A percentile compares a stretch with the other conserved stretches of the same genome.
phyloP scores from a whole-genome alignment of 495 filamentous ascomycete genomes.

The Penicillium coprophilum region DNA sequence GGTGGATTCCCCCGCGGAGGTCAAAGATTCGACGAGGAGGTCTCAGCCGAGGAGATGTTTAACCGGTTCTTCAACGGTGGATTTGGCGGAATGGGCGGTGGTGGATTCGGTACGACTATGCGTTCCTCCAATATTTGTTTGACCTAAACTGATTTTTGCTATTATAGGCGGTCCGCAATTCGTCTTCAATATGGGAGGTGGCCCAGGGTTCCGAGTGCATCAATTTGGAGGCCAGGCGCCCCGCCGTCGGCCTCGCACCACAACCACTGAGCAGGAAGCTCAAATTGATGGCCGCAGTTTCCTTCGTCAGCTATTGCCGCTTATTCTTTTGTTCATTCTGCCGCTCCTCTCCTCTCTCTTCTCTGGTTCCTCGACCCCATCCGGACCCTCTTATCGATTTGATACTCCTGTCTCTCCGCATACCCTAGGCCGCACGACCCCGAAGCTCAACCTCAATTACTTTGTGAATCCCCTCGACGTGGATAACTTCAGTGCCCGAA shows the following conservation, averaged over 20 bases:
- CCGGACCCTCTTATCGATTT: conserved; percentile 69
- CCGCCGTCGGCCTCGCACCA: conserved; percentile 66
- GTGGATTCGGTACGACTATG: conserved; percentile 58
- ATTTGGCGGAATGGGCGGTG: conserved; percentile 51
- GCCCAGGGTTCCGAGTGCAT: conserved; percentile 79
- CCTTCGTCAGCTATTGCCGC: conserved; percentile 69
- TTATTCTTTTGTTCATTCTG: conserved; percentile 84
- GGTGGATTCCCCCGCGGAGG: conserved; percentile 53
- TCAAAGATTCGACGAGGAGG: conserved; percentile 77
- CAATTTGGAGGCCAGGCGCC: conserved; percentile 75
- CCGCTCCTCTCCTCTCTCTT: conserved; percentile 83
- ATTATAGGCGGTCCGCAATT: conserved; percentile 69
- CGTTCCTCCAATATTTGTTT: background rate
- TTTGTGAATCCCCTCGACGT: conserved; percentile 80
- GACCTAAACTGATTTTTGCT: background rate
- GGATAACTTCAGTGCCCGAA: conserved; percentile 59
- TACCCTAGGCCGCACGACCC: conserved; percentile 70
- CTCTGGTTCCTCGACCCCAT: conserved; percentile 55
- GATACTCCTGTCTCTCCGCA: conserved; percentile 65
- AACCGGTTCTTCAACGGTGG: conserved; percentile 84
- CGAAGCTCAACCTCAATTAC: conserved; percentile 71
- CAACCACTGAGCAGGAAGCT: conserved; percentile 54
- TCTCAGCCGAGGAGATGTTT: conserved; percentile 95
- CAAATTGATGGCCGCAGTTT: conserved; percentile 45
- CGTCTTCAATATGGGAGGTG: conserved; percentile 87